These are phyloP conservation scores for Adenanthera pavonina DNA, from an alignment of 306 rosid species.

Conservation along the genomic window DNA sequence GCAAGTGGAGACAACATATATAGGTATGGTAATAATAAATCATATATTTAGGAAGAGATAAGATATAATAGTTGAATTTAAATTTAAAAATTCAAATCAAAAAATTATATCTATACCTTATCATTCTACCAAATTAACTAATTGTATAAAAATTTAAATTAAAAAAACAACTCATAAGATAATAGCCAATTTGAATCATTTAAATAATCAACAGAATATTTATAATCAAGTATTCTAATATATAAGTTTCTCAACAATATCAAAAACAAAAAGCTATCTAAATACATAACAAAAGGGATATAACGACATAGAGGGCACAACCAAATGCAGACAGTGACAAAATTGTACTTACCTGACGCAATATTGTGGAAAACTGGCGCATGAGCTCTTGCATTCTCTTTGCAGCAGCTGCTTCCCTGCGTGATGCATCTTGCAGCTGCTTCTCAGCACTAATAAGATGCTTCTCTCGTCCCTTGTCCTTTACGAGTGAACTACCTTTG, in stretches of 20 bases:
- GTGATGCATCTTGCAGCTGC: slow-evolving; percentile 54
- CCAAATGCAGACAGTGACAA: neutral
- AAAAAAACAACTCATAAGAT: no score
- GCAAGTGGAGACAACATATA: no score
- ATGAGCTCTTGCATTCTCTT: slow-evolving; percentile 76
- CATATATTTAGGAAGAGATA: no score
- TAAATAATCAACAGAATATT: neutral
- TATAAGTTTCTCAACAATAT: no score
- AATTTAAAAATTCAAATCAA: no score
- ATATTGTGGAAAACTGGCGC: slow-evolving; percentile 64
- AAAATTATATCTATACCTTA: no score
- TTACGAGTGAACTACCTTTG: slow-evolving; percentile 53
- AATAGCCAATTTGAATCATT: no score
- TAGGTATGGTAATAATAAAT: no score
- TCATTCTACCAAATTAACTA: no score
- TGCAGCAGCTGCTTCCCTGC: slow-evolving; percentile 61
- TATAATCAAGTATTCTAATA: neutral
- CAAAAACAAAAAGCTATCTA: neutral
- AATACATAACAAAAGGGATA: neutral
- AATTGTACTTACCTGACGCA: slow-evolving; percentile 62
- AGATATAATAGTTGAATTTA: no score
- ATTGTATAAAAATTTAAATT: no score
- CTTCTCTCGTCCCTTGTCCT: slow-evolving; percentile 61
- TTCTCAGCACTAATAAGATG: slow-evolving; percentile 55
- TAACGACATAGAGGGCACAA: neutral